Evolutionary conservation across 257 asterid species (phyloP).

Genomic region (Jacaranda copaia): DNA sequence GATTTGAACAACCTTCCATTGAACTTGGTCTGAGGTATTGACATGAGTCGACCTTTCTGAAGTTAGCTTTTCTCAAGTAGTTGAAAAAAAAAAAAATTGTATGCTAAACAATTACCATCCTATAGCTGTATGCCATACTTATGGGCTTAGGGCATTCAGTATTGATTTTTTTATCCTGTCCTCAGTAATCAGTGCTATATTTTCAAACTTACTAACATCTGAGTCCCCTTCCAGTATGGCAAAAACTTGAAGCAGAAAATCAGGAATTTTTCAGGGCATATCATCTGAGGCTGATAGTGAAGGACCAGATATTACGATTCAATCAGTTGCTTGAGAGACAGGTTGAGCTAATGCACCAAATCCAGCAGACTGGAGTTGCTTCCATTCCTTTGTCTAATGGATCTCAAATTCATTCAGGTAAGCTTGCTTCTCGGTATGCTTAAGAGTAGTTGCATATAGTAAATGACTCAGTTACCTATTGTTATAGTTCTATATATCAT

Average conservation of each 20-base stretch:
- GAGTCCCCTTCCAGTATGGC: slow-evolving; percentile 80
- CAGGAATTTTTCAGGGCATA: slow-evolving; percentile 84
- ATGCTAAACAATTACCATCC: background rate
- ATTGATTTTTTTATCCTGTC: background rate
- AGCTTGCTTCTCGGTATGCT: slow-evolving; percentile 35
- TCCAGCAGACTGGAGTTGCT: slow-evolving; percentile 55
- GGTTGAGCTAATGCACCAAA: slow-evolving; percentile 66
- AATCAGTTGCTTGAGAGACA: slow-evolving; percentile 87
- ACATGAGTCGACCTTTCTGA: background rate
- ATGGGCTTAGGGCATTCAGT: background rate
- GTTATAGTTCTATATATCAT: background rate
- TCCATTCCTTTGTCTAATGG: slow-evolving; percentile 62
- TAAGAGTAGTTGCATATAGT: background rate
- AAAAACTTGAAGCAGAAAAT: slow-evolving; percentile 90
- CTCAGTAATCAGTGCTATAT: slow-evolving; percentile 1
- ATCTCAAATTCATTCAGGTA: slow-evolving; percentile 73
- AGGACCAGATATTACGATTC: slow-evolving; percentile 83
- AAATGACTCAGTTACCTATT: background rate
- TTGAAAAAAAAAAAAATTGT: background rate
- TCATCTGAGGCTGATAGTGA: slow-evolving; percentile 75
- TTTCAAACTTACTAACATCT: slow-evolving; percentile 31
- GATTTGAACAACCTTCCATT: slow-evolving; percentile 3
- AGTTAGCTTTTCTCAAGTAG: background rate
- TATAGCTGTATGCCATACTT: slow-evolving; percentile 1
- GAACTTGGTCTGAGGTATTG: slow-evolving; percentile 1